Conservation (phyloP, 805 yeast genomes). For the Blastobotrys chiropterorum region DNA sequence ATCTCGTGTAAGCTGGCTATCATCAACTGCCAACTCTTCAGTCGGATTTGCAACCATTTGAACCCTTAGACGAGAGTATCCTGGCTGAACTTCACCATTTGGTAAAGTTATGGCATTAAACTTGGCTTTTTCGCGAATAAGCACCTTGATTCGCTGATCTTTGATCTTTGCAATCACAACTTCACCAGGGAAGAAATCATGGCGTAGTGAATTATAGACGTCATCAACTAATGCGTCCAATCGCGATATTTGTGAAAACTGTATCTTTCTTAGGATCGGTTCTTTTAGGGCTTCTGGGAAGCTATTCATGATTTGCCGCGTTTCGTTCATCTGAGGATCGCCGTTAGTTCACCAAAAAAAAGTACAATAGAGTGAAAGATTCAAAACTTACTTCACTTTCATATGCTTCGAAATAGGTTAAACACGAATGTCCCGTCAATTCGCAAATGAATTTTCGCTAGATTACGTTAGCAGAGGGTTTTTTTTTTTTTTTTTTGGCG, state of each 20-base stretch:
- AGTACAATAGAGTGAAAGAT: neutral
- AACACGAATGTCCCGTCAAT: constrained; percentile 86
- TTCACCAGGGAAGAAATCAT: constrained; percentile 90
- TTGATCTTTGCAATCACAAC: constrained; percentile 52
- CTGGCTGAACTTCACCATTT: constrained; percentile 39
- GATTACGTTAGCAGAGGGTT: constrained; percentile 2
- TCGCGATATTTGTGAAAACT: constrained; percentile 74
- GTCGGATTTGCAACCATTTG: constrained; percentile 42
- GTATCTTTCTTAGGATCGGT: constrained; percentile 81
- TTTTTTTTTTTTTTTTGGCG: neutral
- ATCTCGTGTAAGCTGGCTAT: constrained; percentile 70
- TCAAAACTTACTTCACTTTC: constrained; percentile 50
- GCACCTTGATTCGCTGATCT: constrained; percentile 45
- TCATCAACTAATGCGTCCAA: constrained; percentile 84
- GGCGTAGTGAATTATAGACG: constrained; percentile 68
- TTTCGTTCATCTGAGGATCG: constrained; percentile 17
- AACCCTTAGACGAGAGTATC: constrained; percentile 65
- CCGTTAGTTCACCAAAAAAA: neutral
- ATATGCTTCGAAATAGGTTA: constrained; percentile 85
- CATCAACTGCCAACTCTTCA: constrained; percentile 64
- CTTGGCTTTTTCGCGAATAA: constrained; percentile 80
- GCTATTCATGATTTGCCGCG: constrained; percentile 58
- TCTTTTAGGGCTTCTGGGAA: constrained; percentile 91
- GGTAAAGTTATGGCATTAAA: constrained; percentile 37
- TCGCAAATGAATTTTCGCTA: constrained; percentile 84